Evolutionary conservation across 169 alveolate species (phyloP).

Genomic region (Plasmodium adleri): DNA sequence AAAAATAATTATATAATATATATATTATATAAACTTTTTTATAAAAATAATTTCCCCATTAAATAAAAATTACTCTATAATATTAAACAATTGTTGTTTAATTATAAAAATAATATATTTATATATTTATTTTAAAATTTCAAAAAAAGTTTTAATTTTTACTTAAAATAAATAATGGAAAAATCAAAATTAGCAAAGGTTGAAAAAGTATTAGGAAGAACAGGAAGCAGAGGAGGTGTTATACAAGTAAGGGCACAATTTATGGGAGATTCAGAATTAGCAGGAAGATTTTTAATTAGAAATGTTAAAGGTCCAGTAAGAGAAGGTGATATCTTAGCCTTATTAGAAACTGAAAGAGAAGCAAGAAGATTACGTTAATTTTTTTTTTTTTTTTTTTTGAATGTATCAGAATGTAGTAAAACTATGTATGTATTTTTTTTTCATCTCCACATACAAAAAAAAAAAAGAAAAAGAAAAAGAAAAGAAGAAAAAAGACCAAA

Average conservation of each 20-base stretch:
- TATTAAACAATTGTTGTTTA: no score
- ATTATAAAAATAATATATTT: no score
- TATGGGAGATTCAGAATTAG: conserved; percentile 91
- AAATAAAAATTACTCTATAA: no score
- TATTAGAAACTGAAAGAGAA: conserved; percentile 98
- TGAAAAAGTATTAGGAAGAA: conserved; percentile 95
- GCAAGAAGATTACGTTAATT: conserved; percentile 96
- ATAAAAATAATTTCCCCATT: no score
- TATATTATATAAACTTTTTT: no score
- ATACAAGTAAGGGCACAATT: conserved; percentile 96
- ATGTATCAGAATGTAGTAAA: no score
- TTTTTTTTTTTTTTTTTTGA: not conserved
- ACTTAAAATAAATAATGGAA: conserved; percentile 77
- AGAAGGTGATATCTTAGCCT: conserved; percentile 97
- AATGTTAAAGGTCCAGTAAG: conserved; percentile 99
- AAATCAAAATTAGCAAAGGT: conserved; percentile 95
- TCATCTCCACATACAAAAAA: no score
- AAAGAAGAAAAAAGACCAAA: no score
- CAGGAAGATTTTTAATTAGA: conserved; percentile 96
- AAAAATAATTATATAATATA: no score
- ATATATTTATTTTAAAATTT: no score
- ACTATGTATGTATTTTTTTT: no score
- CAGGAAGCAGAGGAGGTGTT: conserved; percentile 99
- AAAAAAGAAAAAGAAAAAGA: no score
- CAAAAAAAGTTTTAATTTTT: not conserved